phyloP scores from a whole-genome alignment of 352 stramenopile species.

The Pythium coloratum region DNA sequence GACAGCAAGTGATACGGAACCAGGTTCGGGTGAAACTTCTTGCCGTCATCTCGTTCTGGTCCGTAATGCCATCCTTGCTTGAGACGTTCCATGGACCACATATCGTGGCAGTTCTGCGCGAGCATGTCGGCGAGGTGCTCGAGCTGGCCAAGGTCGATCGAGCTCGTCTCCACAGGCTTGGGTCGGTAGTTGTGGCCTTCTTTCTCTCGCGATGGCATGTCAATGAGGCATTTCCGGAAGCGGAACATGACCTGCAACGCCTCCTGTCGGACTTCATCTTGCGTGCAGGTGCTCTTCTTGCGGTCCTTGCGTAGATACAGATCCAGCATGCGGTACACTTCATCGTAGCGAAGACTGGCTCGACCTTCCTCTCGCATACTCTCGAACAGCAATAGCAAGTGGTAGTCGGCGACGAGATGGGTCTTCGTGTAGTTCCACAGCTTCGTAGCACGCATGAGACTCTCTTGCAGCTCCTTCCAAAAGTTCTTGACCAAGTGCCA shows the following conservation, averaged over 20 bases:
- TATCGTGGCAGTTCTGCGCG: conserved; percentile 85
- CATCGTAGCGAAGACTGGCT: conserved; percentile 76
- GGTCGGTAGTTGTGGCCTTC: conserved; percentile 87
- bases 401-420: conserved; percentile 83
- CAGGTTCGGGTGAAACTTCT: conserved; percentile 80
- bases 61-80: conserved; percentile 87
- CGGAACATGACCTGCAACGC: conserved; percentile 87
- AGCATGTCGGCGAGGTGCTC: conserved; percentile 76
- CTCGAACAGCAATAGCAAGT: conserved; percentile 77
- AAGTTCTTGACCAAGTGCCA: conserved; percentile 70
- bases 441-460: conserved; percentile 75
- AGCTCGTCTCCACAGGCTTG: conserved; percentile 80
- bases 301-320: conserved; percentile 82
- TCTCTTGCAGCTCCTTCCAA: conserved; percentile 73
- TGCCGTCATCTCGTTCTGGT: conserved; percentile 61
- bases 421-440: conserved; percentile 80
- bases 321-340: conserved; percentile 85
- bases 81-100: conserved; percentile 82
- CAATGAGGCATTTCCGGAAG: conserved; percentile 86
- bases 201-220: conserved; percentile 88
- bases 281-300: conserved; percentile 61
- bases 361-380: conserved; percentile 72
- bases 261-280: conserved; percentile 73
- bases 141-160: conserved; percentile 69
- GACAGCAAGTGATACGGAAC: conserved; percentile 82